These are phyloP conservation scores for Lentinus polychrous DNA, from an alignment of 1,284 basidiomycete genomes.

Conservation along the genomic window DNA sequence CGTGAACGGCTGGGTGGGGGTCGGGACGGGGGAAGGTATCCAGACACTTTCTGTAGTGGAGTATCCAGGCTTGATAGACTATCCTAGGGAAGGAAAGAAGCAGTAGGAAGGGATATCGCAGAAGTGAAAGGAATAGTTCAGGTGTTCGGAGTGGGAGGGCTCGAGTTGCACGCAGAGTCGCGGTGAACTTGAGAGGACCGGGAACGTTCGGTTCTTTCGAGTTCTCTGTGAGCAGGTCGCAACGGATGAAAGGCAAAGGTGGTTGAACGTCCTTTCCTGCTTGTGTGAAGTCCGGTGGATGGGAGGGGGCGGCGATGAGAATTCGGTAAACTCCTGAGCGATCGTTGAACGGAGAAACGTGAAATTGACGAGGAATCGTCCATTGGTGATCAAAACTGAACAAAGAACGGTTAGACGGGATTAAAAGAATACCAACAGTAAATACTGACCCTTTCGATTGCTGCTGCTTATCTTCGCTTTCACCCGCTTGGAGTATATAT, in stretches of 20 bases:
- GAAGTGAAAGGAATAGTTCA: conserved; percentile 37
- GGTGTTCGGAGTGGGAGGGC: conserved; percentile 35
- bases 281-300: conserved; percentile 28
- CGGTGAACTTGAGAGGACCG: conserved; percentile 42
- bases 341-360: conserved; percentile 80
- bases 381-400: conserved; percentile 53
- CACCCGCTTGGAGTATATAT: conserved; percentile 43
- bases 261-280: conserved; percentile 4
- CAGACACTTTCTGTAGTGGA: conserved; percentile 60
- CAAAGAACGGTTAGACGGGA: neutral
- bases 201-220: conserved; percentile 16
- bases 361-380: conserved; percentile 68
- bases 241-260: conserved; percentile 35
- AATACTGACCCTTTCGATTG: conserved; percentile 31
- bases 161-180: conserved; percentile 34
- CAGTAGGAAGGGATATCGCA: conserved; percentile 47
- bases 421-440: too few relatives aligned
- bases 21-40: conserved; percentile 64
- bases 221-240: conserved; percentile 32
- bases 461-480: conserved; percentile 34
- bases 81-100: conserved; percentile 61
- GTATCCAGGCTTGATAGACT: conserved; percentile 54
- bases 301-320: conserved; percentile 39
- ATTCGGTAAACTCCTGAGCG: conserved; percentile 61
- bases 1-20: conserved; percentile 31